A percentile compares a stretch with the other conserved stretches of the same genome.
These are phyloP conservation scores for Coemansia erecta DNA, from an alignment of 192 early-diverging fungal species.

Conservation along the genomic window DNA sequence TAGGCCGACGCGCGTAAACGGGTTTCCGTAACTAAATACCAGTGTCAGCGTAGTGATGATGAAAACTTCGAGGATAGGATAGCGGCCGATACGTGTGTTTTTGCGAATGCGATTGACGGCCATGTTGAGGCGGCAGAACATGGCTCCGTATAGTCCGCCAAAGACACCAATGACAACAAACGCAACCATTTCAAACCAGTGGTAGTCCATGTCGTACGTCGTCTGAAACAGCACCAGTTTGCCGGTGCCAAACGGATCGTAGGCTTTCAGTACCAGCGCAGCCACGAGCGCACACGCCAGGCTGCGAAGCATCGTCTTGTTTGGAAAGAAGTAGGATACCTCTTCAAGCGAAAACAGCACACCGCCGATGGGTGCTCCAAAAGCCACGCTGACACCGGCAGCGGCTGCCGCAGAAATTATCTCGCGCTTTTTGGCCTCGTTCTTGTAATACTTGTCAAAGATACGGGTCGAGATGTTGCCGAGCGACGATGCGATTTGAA, in stretches of 20 bases:
- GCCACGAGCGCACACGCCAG: conserved; percentile 68
- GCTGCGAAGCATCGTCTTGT: conserved; percentile 64
- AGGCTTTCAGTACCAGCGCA: conserved; percentile 57
- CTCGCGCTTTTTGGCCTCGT: conserved; percentile 92
- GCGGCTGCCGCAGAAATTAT: conserved; percentile 90
- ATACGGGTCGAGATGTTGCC: conserved; percentile 83
- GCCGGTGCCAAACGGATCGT: conserved; percentile 54
- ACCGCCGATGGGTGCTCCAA: conserved; percentile 95
- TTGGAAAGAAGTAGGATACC: conserved; percentile 78
- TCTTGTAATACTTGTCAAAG: conserved; percentile 88
- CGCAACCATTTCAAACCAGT: conserved; percentile 68
- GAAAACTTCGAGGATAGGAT: conserved; percentile 76
- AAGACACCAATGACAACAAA: conserved; percentile 69
- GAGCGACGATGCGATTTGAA: conserved; percentile 87
- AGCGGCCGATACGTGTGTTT: conserved; percentile 61
- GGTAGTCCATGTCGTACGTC: conserved; percentile 65
- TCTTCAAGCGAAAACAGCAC: conserved; percentile 94
- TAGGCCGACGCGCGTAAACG: conserved; percentile 80
- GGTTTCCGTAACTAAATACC: conserved; percentile 72
- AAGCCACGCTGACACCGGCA: conserved; percentile 91
- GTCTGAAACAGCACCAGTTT: conserved; percentile 62
- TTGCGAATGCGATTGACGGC: conserved; percentile 71
- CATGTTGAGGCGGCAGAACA: conserved; percentile 73
- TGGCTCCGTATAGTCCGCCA: conserved; percentile 80
- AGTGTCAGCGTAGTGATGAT: conserved; percentile 70